These are phyloP conservation scores for Amanita rubescens DNA, from an alignment of 768 basidiomycete species.

Conservation along the genomic window DNA sequence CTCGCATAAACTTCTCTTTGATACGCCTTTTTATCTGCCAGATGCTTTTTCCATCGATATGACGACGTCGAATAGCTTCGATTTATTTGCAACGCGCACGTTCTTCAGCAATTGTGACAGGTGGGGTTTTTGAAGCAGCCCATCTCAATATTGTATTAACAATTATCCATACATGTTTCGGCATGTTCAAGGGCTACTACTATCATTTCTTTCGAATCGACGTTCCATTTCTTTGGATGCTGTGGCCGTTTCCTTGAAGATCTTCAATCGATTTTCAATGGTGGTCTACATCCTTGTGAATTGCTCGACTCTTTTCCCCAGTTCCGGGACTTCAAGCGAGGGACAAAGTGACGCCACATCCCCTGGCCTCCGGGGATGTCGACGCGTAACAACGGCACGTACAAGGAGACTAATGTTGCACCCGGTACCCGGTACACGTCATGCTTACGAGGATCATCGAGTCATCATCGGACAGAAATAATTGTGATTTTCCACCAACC, in stretches of 20 bases:
- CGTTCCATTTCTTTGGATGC: slow-evolving; percentile 65
- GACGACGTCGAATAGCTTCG: slow-evolving; percentile 52
- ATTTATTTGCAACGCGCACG: slow-evolving; percentile 40
- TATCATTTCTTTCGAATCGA: slow-evolving; percentile 94
- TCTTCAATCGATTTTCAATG: background rate
- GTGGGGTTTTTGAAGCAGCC: slow-evolving; percentile 69
- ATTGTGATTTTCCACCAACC: too few species aligned
- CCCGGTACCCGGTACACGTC: too few species aligned
- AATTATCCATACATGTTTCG: background rate
- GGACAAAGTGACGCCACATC: too few species aligned
- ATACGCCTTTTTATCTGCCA: slow-evolving; percentile 74
- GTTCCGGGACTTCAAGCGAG: too few species aligned
- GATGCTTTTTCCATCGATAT: slow-evolving; percentile 86
- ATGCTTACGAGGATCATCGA: too few species aligned
- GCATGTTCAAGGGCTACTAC: slow-evolving; percentile 51
- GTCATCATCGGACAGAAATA: too few species aligned
- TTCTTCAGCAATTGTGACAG: slow-evolving; percentile 45
- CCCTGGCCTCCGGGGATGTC: too few species aligned
- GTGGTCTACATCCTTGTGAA: slow-evolving; percentile 78
- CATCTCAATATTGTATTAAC: too few species aligned
- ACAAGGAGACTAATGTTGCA: too few species aligned
- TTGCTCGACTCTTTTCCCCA: too few species aligned
- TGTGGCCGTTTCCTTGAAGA: slow-evolving; percentile 67
- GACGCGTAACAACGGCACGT: too few species aligned
- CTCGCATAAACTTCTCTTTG: too few species aligned